Conservation (phyloP, 139 green algal species). For the Diplosphaera chodatii region DNA sequence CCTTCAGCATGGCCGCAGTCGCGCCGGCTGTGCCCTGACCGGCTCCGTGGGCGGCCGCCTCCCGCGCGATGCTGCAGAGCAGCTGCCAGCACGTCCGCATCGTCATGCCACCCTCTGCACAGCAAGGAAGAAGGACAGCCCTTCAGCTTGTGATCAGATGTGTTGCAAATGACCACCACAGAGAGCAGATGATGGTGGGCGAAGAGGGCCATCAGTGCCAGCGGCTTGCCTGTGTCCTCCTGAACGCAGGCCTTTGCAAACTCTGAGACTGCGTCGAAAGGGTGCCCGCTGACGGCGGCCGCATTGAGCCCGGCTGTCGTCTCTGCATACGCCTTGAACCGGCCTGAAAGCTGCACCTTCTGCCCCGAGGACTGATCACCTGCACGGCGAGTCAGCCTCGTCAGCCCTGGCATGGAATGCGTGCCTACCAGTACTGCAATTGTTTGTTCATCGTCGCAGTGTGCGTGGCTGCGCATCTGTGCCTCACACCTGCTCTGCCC, state of each 20-base stretch:
- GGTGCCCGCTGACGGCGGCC: conserved; percentile 12
- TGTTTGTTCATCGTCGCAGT: too few relatives aligned
- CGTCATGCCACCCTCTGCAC: conserved; percentile 1
- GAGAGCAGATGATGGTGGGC: too few relatives aligned
- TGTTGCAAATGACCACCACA: too few relatives aligned
- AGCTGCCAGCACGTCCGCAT: conserved; percentile 62
- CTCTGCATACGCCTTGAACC: conserved; percentile 60
- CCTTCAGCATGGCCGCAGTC: conserved; percentile 21
- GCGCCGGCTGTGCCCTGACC: conserved; percentile 11
- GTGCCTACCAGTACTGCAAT: too few relatives aligned
- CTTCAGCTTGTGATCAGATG: too few relatives aligned
- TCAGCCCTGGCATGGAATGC: too few relatives aligned
- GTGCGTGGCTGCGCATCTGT: too few relatives aligned
- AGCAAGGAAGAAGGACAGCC: too few relatives aligned
- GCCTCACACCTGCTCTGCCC: neutral
- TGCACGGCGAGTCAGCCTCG: neutral
- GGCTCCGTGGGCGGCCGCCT: conserved; percentile 10
- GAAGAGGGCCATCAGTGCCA: too few relatives aligned
- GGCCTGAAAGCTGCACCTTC: conserved; percentile 33
- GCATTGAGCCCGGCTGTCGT: conserved; percentile 38
- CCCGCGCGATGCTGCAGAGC: conserved; percentile 44
- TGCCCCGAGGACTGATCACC: neutral
- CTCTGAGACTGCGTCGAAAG: conserved; percentile 16
- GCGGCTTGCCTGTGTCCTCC: conserved; percentile 7
- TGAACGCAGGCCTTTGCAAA: conserved; percentile 35